phyloP scores from a whole-genome alignment of 2,329 filamentous ascomycete species.

The Pyrenochaeta sp. region DNA sequence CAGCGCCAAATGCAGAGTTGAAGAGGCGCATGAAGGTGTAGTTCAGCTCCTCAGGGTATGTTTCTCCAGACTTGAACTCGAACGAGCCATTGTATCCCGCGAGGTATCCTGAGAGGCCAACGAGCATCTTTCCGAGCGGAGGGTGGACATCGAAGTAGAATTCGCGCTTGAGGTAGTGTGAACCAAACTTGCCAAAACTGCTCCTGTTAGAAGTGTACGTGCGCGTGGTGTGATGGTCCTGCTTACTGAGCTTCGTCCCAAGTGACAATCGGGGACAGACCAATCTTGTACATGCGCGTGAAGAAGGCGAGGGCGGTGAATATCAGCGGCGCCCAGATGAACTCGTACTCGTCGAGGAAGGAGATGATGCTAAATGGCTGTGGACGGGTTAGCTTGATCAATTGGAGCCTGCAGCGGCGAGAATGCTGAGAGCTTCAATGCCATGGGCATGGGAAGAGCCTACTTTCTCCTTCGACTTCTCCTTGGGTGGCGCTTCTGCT shows the following conservation, averaged over 20 bases:
- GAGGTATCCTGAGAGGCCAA: slow-evolving; percentile 93
- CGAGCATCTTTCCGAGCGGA: slow-evolving; percentile 97
- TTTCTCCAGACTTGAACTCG: slow-evolving; percentile 98
- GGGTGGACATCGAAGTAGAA: slow-evolving; percentile 99
- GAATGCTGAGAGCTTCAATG: slow-evolving; percentile 11
- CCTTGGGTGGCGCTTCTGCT: slow-evolving; percentile 44
- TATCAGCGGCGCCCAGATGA: slow-evolving; percentile 68
- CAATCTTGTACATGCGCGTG: slow-evolving; percentile 73
- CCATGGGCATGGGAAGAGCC: slow-evolving; percentile 4
- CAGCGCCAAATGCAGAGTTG: slow-evolving; percentile 92
- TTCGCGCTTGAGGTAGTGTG: slow-evolving; percentile 98
- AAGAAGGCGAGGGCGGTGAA: slow-evolving; percentile 71
- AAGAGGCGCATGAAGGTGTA: slow-evolving; percentile 99
- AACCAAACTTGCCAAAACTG: slow-evolving; percentile 96
- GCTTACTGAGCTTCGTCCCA: slow-evolving; percentile 80
- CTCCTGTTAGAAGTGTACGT: slow-evolving; percentile 27
- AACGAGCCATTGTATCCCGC: slow-evolving; percentile 99
- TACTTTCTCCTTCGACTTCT: slow-evolving; percentile 61
- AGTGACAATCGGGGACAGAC: slow-evolving; percentile 74
- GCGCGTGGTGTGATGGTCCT: background rate
- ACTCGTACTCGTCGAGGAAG: slow-evolving; percentile 69
- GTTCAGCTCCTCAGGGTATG: slow-evolving; percentile 90
- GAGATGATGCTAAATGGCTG: slow-evolving; percentile 65
- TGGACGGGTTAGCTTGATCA: slow-evolving; percentile 23
- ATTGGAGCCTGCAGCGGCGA: slow-evolving; percentile 2